Evolutionary conservation across 169 alveolate genomes (phyloP).

Genomic region (Plasmodium falciparum): DNA sequence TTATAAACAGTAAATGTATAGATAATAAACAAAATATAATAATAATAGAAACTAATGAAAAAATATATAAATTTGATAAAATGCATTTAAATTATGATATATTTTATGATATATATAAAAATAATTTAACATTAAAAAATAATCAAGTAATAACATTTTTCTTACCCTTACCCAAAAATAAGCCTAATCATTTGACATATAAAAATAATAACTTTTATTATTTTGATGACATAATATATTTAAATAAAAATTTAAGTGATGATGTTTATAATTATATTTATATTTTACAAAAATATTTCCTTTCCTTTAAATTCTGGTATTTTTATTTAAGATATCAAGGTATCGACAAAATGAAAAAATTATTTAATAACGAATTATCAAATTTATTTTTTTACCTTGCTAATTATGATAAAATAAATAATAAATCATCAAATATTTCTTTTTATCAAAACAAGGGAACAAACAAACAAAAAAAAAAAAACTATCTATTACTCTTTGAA

Average conservation of each 20-base stretch:
- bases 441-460: background rate
- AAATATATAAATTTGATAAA: slow-evolving; percentile 25
- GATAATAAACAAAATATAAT: slow-evolving; percentile 29
- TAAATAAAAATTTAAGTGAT: slow-evolving; percentile 26
- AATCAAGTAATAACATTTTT: slow-evolving; percentile 41
- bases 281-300: slow-evolving; percentile 55
- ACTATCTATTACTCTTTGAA: slow-evolving; percentile 18
- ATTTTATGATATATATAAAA: slow-evolving; percentile 39
- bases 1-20: slow-evolving; percentile 1
- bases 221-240: slow-evolving; percentile 27
- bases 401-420: background rate
- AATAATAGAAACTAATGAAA: slow-evolving; percentile 30
- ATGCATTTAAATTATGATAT: slow-evolving; percentile 13
- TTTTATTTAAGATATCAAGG: slow-evolving; percentile 39
- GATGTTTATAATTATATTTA: slow-evolving; percentile 53
- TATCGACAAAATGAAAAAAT: slow-evolving; percentile 38
- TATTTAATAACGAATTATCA: slow-evolving; percentile 28
- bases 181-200: slow-evolving; percentile 38
- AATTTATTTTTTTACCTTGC: slow-evolving; percentile 10
- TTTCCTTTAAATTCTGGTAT: slow-evolving; percentile 46
- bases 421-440: background rate
- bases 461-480: slow-evolving; percentile 1
- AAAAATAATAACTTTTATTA: slow-evolving; percentile 37
- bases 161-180: slow-evolving; percentile 40
- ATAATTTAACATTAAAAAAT: slow-evolving; percentile 31